Evolutionary conservation across 805 yeast genomes (phyloP), one percentile per base, ranked within the genome.

Genomic region (Dipodascopsis uninucleata): DNA sequence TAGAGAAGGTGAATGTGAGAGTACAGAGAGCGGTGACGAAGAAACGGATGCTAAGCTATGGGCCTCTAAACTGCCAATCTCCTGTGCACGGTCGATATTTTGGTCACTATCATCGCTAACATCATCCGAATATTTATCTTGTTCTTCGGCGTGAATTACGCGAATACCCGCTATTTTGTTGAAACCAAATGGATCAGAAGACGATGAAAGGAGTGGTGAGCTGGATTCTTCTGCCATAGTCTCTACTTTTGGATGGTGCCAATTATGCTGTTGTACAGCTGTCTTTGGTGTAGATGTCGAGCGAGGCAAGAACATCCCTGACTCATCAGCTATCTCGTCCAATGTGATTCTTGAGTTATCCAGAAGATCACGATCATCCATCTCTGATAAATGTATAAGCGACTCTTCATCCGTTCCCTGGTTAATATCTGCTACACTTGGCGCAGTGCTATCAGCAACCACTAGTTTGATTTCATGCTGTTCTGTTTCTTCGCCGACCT

Each of bases 111-210:
- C 21, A 21, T 9, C 37, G 7, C 14, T 7, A 12, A 20, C 10
- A 23, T 12, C 31, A 23, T 10, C 17, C 10, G 39, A 18, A n/a
- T 35, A 20, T 12, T 17, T 26, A 35, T 6, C 7, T 21, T 7
- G 2, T 20, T 12, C 12, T 28, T 21, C 8, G 12, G 10, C 24
- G 18, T 21, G 40, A 35, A n/a, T 17, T 21, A 36, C 20, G 7
- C 43, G 34, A 7, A 47, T 10, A 12, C 52, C 52, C 18, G 42
- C 38, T 17, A 47, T 47, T 28, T 47, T 36, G 25, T 16, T 26
- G 23, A 47, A 47, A n/a, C 52, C 52, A 34, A 47, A 47, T 7
- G 48, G 44, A 32, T 46, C 51, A 4, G 50, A 45, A 10, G 46
- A 45, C 22, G 41, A 39, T n/a, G 50, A 45, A 1, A 41, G 38